Evolutionary conservation across 768 basidiomycete genomes (phyloP), one percentile per base, ranked within the genome.

Genomic region (Suillus alpinus): DNA sequence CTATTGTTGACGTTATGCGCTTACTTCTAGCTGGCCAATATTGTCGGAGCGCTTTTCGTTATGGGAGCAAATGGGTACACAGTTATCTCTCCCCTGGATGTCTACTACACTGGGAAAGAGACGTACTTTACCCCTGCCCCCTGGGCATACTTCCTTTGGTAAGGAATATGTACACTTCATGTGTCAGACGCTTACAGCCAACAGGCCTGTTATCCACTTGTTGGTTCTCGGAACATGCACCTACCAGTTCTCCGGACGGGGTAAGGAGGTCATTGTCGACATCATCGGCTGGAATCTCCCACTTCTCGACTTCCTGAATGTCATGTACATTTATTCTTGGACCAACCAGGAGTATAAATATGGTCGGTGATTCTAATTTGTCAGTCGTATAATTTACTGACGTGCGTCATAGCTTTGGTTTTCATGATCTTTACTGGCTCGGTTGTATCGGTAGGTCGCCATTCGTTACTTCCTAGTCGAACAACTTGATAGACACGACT

Each of bases 101-200:
- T 75, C 34, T 84, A 84, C 69, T 74, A 74, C 62, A 67, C 71
- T 3, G 81, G 81, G 31, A 83, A 81, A 70, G 80, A 83, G 62
- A 89, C 88, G 4, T 89, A 87, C 75, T 78, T 89, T 62, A 89
- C 88, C 1, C 88, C 88, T 1, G 82, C 83, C 0, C 73, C 80
- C 16, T 88, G 83, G 77, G 81, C 83, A 16, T 87, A 84, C 74
- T 80, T 81, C 70, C 79, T 86, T 64, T 88, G 86, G 86, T 83
- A 60, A 46, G 78, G 71, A 62, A 14, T 32, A 40, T 13, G 34
- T 20, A 31, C 18, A 36, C 20, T 6, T 37, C 16, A 13, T 18
- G 10, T 31, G 58, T 56, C 26, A 50, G 5, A 13, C 49, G n/a
- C 52, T 58, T 43, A 57, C 18, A 12, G 18, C 34, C 46, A 59